Base-by-base conservation (phyloP, 768 basidiomycete species). In the Mycena rebaudengoi region DNA sequence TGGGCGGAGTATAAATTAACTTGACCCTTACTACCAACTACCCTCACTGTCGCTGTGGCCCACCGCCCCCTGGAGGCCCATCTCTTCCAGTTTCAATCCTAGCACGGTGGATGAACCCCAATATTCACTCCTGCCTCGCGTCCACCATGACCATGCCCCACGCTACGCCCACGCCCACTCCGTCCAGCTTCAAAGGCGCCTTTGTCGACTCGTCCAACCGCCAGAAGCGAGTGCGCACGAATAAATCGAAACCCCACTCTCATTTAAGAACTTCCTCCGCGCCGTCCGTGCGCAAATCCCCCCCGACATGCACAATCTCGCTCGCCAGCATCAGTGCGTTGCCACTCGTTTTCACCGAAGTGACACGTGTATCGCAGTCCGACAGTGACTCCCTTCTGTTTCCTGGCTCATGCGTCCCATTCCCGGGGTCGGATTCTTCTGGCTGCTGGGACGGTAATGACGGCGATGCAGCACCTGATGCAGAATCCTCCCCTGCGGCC, bases 271-370 rank as follows among this genome's bases (percentile, higher is more conserved):
- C 51, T 25, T 33, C 49, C 50, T 28, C 49, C 23, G 13, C 49
- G 7, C 13, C 44, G 13, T 53, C 51, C 18, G 43, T 26, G 5
- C 44, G 25, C 4, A 64, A 64, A n/a, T 64, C 57, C 7, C 63
- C 63, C 3, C 63, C 63, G 18, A 64, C 63, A 4, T 59, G 63
- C 25, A 64, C 63, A 2, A 18, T 64, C 7, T 64, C 57, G 5
- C 63, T 64, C 30, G 63, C 57, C 21, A 46, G 26, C 43, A 52
- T 23, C 41, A 26, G 30, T 10, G 13, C 44, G 13, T 30, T 16
- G 8, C 29, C 28, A 2, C 28, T 23, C 16, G 3, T 13, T 16
- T 51, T 28, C 21, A 25, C 20, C 23, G 14, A n/a, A n/a, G n/a
- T n/a, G n/a, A n/a, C n/a, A n/a, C n/a, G n/a, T n/a, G n/a, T n/a